Percentiles rank a stretch among this genome's conserved stretches.
Conservation (phyloP, 768 basidiomycete genomes). For the Royoungia palumana region DNA sequence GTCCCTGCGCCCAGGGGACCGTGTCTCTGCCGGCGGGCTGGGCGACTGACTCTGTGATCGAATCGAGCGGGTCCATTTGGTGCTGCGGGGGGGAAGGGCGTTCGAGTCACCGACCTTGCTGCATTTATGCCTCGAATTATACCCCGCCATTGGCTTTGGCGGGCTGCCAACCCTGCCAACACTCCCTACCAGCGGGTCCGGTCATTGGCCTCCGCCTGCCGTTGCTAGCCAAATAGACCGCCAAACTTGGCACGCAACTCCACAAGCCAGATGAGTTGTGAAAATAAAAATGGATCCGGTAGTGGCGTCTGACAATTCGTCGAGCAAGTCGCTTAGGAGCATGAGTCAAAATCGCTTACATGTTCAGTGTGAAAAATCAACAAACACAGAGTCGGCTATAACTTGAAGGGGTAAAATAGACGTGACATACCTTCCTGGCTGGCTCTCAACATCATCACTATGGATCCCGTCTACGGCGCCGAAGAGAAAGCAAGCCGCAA, state of each 20-base stretch:
- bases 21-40: too few species aligned
- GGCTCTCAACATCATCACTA: background rate
- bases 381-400: too few species aligned
- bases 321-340: too few species aligned
- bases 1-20: too few species aligned
- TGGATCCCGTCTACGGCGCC: background rate
- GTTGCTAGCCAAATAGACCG: background rate
- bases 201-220: background rate
- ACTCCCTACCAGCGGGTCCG: background rate
- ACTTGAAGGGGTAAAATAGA: too few species aligned
- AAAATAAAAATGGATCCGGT: background rate
- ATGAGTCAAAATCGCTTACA: too few species aligned
- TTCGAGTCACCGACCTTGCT: background rate
- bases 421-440: background rate
- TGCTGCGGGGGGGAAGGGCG: too few species aligned
- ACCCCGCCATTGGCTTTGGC: slow-evolving; percentile 4
- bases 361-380: too few species aligned
- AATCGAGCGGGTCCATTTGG: background rate
- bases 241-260: background rate
- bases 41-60: accelerated
- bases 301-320: too few species aligned
- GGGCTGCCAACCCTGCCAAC: slow-evolving; percentile 15
- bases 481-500: background rate
- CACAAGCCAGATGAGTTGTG: slow-evolving; percentile 3
- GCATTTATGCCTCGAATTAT: background rate